Evolutionary conservation across 768 basidiomycete species (phyloP), one percentile per base, ranked within the genome.

Genomic region (Leccinum subtestaceum): DNA sequence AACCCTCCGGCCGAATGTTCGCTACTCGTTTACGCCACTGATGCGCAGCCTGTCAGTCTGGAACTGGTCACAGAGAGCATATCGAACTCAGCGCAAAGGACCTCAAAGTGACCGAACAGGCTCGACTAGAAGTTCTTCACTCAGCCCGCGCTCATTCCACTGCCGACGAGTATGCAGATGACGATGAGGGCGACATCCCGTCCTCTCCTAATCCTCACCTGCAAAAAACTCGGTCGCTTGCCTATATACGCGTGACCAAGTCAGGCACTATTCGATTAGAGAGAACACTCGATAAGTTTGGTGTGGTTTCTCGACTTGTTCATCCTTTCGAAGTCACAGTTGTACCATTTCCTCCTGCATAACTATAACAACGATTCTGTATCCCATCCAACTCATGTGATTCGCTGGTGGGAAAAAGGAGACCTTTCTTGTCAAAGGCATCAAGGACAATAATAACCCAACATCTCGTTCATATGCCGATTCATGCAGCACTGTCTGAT

Each of bases 291-390:
- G 94, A 95, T 69, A 72, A 79, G 11, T 84, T 84, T 2, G 82
- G 84, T 43, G 83, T 85, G 45, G 86, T 88, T 46, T 91, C 93
- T 40, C 86, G 91, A 27, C 75, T 95, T 19, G 72, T 81, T 55
- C 79, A 81, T 55, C 77, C 85, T 47, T 78, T 80, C 15, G 84
- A 88, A 59, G 81, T 93, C 32, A 80, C 83, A 0, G 77, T 96
- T 48, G 91, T 87, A 11, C 90, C 93, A 19, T 97, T 94, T 68
- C 95, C 95, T 6, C 79, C 76, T 5, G 92, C 87, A 5, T 81
- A 21, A 82, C 63, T 95, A 94, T 67, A 66, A 76, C 0, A 70
- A 72, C 2, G 76, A 76, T 23, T 70, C 73, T 15, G 72, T 80
- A 21, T 52, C 58, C 21, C 66, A 70, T 63, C 58, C 72, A 9